Conservation (phyloP, 225 moss, liverwort and hornwort species). For the Rhytidiadelphus loreus region DNA sequence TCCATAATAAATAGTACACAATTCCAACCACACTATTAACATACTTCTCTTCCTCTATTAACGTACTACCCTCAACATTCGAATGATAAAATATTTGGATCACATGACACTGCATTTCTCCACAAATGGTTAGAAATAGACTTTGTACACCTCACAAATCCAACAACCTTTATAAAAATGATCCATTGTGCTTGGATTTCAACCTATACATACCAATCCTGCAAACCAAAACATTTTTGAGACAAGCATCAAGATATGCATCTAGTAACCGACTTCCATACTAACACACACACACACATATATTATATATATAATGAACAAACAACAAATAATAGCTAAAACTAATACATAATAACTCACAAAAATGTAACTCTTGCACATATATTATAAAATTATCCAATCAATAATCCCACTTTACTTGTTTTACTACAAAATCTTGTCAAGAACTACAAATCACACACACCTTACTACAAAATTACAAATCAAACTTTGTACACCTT, state of each 20-base stretch:
- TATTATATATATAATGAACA: background rate
- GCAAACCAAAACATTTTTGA: background rate
- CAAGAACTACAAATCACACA: background rate
- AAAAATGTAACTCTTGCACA: background rate
- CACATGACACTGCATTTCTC: rapidly evolving
- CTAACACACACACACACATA: background rate
- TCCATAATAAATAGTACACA: background rate
- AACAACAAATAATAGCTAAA: background rate
- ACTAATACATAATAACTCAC: background rate
- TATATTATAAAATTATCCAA: background rate
- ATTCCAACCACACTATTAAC: background rate
- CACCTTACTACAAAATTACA: background rate
- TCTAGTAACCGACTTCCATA: background rate
- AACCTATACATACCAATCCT: background rate
- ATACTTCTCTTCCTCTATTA: background rate
- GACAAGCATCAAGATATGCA: background rate
- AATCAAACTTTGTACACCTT: background rate
- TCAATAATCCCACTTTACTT: background rate
- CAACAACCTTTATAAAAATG: background rate
- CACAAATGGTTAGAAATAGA: background rate
- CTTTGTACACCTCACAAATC: no score
- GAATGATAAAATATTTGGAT: background rate
- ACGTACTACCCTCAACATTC: background rate
- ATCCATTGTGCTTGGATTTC: background rate
- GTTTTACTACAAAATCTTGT: background rate